These are phyloP conservation scores for Acorus calamus DNA, from an alignment of 106 monocot species.

Conservation along the genomic window DNA sequence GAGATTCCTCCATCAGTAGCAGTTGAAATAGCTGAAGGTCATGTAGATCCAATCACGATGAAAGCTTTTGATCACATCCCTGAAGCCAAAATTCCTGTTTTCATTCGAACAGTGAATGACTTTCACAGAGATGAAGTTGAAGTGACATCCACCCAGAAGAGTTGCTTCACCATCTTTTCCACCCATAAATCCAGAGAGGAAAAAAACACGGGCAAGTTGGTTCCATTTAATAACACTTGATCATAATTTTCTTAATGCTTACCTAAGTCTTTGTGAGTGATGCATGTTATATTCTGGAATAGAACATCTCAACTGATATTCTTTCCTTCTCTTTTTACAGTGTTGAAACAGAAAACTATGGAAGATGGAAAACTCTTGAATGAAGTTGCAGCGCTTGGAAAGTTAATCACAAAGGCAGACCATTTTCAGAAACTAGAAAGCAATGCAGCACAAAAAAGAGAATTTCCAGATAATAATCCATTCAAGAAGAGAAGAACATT, in stretches of 20 bases:
- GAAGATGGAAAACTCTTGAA: constrained; percentile 34
- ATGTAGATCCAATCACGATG: constrained; percentile 64
- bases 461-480: constrained; percentile 62
- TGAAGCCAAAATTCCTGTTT: constrained; percentile 10
- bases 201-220: constrained; percentile 21
- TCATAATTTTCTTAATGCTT: no score
- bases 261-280: no score
- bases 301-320: neutral
- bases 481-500: constrained; percentile 63
- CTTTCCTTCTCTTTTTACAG: constrained; percentile 14
- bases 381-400: constrained; percentile 52
- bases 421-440: constrained; percentile 2
- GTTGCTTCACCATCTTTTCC: constrained; percentile 36
- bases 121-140: constrained; percentile 3
- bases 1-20: constrained; percentile 47
- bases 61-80: constrained; percentile 43
- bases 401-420: constrained; percentile 22
- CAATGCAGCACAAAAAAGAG: constrained; percentile 8
- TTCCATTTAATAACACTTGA: neutral
- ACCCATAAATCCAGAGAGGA: constrained; percentile 10
- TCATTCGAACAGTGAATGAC: constrained; percentile 2
- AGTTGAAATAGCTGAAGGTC: constrained; percentile 70
- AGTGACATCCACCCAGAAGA: constrained; percentile 16
- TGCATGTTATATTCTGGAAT: no score
- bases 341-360: constrained; percentile 1